Evolutionary conservation across 1,139 yeast species (phyloP).

Genomic region (Debaryomyces robertsiae): DNA sequence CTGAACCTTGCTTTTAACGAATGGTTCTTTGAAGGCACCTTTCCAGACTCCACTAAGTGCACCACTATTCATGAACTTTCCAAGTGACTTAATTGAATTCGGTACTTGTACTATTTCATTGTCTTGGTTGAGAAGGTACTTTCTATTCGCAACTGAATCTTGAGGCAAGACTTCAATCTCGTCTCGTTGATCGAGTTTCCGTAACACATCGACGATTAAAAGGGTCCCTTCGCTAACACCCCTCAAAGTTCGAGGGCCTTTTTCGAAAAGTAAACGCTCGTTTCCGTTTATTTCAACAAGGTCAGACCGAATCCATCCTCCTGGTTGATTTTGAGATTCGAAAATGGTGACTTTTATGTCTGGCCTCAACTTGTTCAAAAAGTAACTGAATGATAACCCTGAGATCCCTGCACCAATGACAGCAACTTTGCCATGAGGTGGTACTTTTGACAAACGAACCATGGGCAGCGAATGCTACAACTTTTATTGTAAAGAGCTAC

Average conservation of each 20-base stretch:
- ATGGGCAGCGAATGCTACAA: too few species aligned
- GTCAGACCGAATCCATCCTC: constrained; percentile 79
- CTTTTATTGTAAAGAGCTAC: too few species aligned
- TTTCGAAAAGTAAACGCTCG: constrained; percentile 49
- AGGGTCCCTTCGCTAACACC: constrained; percentile 71
- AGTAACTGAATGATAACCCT: constrained; percentile 79
- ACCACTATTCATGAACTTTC: constrained; percentile 47
- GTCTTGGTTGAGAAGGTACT: constrained; percentile 51
- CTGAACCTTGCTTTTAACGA: constrained; percentile 26
- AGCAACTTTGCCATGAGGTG: constrained; percentile 49
- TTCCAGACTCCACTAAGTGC: constrained; percentile 30
- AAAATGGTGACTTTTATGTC: constrained; percentile 65
- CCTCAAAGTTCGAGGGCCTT: constrained; percentile 76
- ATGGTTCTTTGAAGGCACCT: constrained; percentile 48
- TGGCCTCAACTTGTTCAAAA: constrained; percentile 67
- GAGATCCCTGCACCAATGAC: constrained; percentile 89
- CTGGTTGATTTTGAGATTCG: constrained; percentile 58
- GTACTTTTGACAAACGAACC: constrained; percentile 12
- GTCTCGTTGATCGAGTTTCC: constrained; percentile 41
- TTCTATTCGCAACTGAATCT: constrained; percentile 58
- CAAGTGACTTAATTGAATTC: constrained; percentile 38
- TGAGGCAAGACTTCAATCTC: constrained; percentile 53
- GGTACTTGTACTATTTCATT: constrained; percentile 56
- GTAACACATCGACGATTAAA: constrained; percentile 58
- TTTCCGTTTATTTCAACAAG: constrained; percentile 16